Evolutionary conservation across 257 asterid genomes (phyloP), one percentile per base, ranked within the genome.

Genomic region (Solanum dulcamara): DNA sequence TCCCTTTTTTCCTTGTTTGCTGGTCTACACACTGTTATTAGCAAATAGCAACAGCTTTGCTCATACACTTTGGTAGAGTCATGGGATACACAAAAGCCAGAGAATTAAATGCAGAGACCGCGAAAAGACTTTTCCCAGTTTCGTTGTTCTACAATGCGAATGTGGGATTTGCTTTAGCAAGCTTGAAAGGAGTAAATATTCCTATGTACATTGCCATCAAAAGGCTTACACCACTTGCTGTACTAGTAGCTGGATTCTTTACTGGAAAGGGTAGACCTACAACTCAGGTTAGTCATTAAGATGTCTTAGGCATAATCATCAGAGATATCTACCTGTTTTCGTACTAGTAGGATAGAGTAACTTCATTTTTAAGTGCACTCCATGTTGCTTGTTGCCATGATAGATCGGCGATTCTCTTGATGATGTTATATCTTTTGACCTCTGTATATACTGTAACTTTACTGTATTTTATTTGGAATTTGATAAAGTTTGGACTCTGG

Each of bases 121-220:
- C 98, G 0, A 97, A 93, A 86, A 97, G 90, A 50, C 98, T 97
- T 85, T 55, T 95, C 50, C 90, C 92, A 46, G 98, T 97, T 86
- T 97, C 99, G 11, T 93, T 97, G 87, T 97, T 97, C 87, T 97
- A 97, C 91, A 97, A 95, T 87, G 98, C 98, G 14, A 95, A 97
- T 91, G 99, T 95, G 81, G 99, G 98, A 10, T 97, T 95, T 88
- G 99, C 99, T 46, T 91, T 97, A 89, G 97, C 98, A 11, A 97
- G 99, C 86, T 88, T 97, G 92, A 97, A 92, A 93, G 99, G 99
- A 85, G 98, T 97, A 85, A 97, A 97, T 87, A 97, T 97, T 86
- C 99, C 99, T 9, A 97, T 95, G 98, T 97, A 97, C 91, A 97
- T 97, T 87, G 98, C 99, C 90, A 97, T 97, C 87, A 97, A 97